Evolutionary conservation across 129 eudicot genomes (phyloP).

Genomic region (Lonicera japonica): DNA sequence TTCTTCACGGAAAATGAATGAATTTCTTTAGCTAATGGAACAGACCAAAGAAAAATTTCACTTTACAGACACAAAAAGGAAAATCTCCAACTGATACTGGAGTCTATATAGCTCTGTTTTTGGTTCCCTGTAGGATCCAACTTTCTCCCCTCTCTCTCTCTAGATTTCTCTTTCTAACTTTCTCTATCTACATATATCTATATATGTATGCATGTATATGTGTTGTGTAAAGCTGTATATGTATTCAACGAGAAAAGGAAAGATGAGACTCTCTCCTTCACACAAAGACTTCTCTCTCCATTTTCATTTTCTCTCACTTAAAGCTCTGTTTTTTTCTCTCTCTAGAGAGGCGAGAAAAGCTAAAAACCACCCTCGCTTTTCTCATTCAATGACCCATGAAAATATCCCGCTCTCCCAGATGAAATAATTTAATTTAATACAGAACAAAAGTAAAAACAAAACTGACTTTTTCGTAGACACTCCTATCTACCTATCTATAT

Average conservation of each 20-base stretch:
- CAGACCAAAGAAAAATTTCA: not conserved
- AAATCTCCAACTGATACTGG: slow-evolving; percentile 6
- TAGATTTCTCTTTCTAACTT: not conserved
- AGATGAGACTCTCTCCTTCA: slow-evolving; percentile 21
- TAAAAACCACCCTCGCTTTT: slow-evolving; percentile 14
- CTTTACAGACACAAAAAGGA: not conserved
- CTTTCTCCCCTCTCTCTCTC: not conserved
- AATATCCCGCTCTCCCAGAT: not conserved
- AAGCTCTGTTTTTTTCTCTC: not conserved
- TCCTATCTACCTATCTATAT: too few species aligned
- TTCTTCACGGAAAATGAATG: not conserved
- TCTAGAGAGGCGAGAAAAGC: slow-evolving; percentile 3
- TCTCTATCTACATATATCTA: too few species aligned
- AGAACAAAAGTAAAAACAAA: not conserved
- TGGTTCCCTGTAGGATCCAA: slow-evolving; percentile 9
- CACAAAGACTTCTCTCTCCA: slow-evolving; percentile 2
- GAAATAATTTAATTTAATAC: too few species aligned
- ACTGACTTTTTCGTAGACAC: not conserved
- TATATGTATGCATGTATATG: too few species aligned
- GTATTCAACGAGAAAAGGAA: slow-evolving; percentile 31
- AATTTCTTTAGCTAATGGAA: not conserved
- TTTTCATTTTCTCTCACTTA: slow-evolving; percentile 14
- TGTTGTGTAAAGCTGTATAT: slow-evolving; percentile 5
- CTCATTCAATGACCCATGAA: slow-evolving; percentile 13
- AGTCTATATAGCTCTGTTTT: slow-evolving; percentile 4